These are phyloP conservation scores for Ascochyta viciae-villosae DNA, from an alignment of 2,329 filamentous ascomycete genomes.

Conservation along the genomic window DNA sequence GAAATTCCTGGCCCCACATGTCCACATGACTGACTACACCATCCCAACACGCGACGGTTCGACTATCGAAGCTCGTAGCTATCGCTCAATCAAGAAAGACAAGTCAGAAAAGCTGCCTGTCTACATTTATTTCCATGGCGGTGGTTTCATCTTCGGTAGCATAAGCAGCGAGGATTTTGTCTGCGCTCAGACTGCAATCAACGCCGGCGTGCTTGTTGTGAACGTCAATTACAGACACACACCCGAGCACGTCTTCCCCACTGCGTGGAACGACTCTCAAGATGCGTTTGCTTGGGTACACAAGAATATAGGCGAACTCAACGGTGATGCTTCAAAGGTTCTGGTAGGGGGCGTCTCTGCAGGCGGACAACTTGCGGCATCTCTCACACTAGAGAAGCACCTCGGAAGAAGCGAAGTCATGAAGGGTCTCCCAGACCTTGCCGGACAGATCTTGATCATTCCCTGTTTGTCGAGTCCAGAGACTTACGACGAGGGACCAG, in stretches of 20 bases:
- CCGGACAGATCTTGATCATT: conserved; percentile 56
- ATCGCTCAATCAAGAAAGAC: conserved; percentile 50
- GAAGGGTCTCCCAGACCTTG: conserved; percentile 44
- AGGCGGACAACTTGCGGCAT: conserved; percentile 59
- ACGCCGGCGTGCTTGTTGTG: conserved; percentile 55
- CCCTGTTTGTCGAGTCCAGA: conserved; percentile 48
- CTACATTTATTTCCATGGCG: conserved; percentile 60
- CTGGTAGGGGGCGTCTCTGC: conserved; percentile 60
- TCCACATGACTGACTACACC: conserved; percentile 28
- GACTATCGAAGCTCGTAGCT: conserved; percentile 56
- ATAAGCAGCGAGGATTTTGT: conserved; percentile 61
- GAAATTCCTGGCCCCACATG: conserved; percentile 29
- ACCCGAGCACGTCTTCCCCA: conserved; percentile 61
- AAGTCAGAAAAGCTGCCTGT: conserved; percentile 54
- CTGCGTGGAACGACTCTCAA: conserved; percentile 60
- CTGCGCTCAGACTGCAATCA: conserved; percentile 58
- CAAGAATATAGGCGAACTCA: conserved; percentile 49
- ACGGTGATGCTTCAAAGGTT: conserved; percentile 53
- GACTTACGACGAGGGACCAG: conserved; percentile 49
- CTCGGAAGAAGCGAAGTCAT: conserved; percentile 46
- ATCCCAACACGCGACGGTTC: conserved; percentile 57
- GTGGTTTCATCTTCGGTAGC: conserved; percentile 64
- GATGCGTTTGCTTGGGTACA: conserved; percentile 65
- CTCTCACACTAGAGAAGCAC: conserved; percentile 55
- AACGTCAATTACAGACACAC: conserved; percentile 68